Evolutionary conservation across 768 basidiomycete genomes (phyloP).

Genomic region (Tylopilus vinaceipallidus): DNA sequence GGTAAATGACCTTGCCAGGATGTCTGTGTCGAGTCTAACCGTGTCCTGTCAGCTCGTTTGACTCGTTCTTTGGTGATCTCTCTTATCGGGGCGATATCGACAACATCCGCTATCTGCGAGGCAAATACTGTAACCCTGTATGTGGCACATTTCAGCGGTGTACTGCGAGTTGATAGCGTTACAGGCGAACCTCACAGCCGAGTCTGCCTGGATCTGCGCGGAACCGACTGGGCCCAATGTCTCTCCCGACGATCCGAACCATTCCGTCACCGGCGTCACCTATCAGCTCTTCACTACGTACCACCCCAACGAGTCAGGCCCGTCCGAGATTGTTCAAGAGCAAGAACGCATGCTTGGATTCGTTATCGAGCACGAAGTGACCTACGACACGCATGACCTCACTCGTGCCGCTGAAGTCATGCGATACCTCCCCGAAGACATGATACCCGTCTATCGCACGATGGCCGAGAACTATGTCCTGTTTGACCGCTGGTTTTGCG

Average conservation of each 20-base stretch:
- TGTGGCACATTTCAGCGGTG: not conserved
- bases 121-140: constrained; percentile 25
- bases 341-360: constrained; percentile 24
- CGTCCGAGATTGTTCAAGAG: not conserved
- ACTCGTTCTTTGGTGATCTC: constrained; percentile 27
- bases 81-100: constrained; percentile 24
- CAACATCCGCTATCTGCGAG: constrained; percentile 21
- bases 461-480: constrained; percentile 25
- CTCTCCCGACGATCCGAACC: constrained; percentile 27
- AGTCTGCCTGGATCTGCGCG: constrained; percentile 18
- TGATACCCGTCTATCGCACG: constrained; percentile 24
- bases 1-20: constrained; percentile 5
- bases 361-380: constrained; percentile 19
- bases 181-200: constrained; percentile 15
- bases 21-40: not conserved
- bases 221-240: constrained; percentile 14
- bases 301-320: constrained; percentile 20
- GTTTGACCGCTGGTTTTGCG: constrained; percentile 26
- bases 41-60: constrained; percentile 18
- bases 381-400: constrained; percentile 9
- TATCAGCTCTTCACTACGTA: constrained; percentile 22
- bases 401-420: constrained; percentile 20
- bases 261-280: constrained; percentile 23
- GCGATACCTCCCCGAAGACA: constrained; percentile 19
- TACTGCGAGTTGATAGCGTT: not conserved